phyloP scores from a whole-genome alignment of 1,284 basidiomycete genomes.

The Ceratobasidium sp. region DNA sequence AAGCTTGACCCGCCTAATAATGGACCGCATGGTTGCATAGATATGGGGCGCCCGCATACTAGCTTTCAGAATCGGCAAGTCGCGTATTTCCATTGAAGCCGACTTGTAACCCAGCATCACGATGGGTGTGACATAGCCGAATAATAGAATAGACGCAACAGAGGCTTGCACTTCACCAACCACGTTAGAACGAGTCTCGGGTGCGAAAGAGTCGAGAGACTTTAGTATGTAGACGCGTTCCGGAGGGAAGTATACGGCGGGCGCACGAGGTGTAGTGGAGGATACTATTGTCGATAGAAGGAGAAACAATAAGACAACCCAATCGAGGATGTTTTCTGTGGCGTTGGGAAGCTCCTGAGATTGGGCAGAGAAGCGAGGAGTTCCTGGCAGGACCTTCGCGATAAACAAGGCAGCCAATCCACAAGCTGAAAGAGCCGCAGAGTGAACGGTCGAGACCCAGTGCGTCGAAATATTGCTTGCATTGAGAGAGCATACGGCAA shows the following conservation, averaged over 20 bases:
- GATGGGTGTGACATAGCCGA: slow-evolving; percentile 83
- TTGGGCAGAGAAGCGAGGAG: slow-evolving; percentile 27
- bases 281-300: slow-evolving; percentile 58
- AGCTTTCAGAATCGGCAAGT: slow-evolving; percentile 78
- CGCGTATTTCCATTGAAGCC: slow-evolving; percentile 79
- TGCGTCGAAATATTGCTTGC: slow-evolving; percentile 31
- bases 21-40: slow-evolving; percentile 59
- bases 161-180: slow-evolving; percentile 63
- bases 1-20: slow-evolving; percentile 55
- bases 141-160: slow-evolving; percentile 68
- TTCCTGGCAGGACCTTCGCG: slow-evolving; percentile 28
- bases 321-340: slow-evolving; percentile 27
- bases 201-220: slow-evolving; percentile 56
- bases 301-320: slow-evolving; percentile 29
- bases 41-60: slow-evolving; percentile 71
- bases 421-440: slow-evolving; percentile 8
- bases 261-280: slow-evolving; percentile 71
- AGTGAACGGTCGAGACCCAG: slow-evolving; percentile 26
- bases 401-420: slow-evolving; percentile 3
- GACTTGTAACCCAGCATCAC: slow-evolving; percentile 79
- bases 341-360: slow-evolving; percentile 7
- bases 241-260: slow-evolving; percentile 72
- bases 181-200: slow-evolving; percentile 71
- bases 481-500: slow-evolving; percentile 22
- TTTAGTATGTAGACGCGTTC: slow-evolving; percentile 77